These are phyloP conservation scores for Arthromyces matolae DNA, from an alignment of 768 basidiomycete genomes.

Conservation along the genomic window DNA sequence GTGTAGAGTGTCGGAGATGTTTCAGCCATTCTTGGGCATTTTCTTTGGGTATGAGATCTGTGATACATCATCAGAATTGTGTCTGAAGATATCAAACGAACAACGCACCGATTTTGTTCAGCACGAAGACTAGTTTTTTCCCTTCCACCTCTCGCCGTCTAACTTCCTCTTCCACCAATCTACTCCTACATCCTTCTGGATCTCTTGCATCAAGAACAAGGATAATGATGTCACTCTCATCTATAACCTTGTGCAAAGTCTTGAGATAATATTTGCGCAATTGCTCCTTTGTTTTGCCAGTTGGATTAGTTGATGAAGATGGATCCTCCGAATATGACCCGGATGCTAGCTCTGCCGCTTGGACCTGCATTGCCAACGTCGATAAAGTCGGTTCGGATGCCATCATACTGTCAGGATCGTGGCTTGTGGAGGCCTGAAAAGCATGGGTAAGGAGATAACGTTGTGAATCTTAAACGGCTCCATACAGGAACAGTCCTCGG, in stretches of 20 bases:
- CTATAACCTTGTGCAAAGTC: slow-evolving; percentile 86
- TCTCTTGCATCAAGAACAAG: slow-evolving; percentile 92
- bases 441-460: background rate
- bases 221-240: slow-evolving; percentile 87
- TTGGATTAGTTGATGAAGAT: slow-evolving; percentile 27
- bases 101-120: slow-evolving; percentile 89
- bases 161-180: slow-evolving; percentile 93
- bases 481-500: slow-evolving; percentile 40
- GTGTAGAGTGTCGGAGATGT: slow-evolving; percentile 87
- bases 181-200: slow-evolving; percentile 89
- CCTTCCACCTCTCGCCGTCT: slow-evolving; percentile 79
- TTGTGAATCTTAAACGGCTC: slow-evolving; percentile 8
- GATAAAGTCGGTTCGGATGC: slow-evolving; percentile 63
- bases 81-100: background rate
- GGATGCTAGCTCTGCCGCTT: slow-evolving; percentile 32
- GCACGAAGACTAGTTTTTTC: slow-evolving; percentile 87
- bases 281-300: slow-evolving; percentile 62
- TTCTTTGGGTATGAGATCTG: slow-evolving; percentile 84
- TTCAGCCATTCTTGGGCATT: slow-evolving; percentile 91
- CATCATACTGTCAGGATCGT: slow-evolving; percentile 63
- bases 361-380: slow-evolving; percentile 50
- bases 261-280: slow-evolving; percentile 71
- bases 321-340: slow-evolving; percentile 23
- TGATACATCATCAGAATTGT: background rate
- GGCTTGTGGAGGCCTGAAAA: slow-evolving; percentile 19